These are phyloP conservation scores for Vanrija pseudolonga DNA, from an alignment of 1,284 basidiomycete species.

Conservation along the genomic window DNA sequence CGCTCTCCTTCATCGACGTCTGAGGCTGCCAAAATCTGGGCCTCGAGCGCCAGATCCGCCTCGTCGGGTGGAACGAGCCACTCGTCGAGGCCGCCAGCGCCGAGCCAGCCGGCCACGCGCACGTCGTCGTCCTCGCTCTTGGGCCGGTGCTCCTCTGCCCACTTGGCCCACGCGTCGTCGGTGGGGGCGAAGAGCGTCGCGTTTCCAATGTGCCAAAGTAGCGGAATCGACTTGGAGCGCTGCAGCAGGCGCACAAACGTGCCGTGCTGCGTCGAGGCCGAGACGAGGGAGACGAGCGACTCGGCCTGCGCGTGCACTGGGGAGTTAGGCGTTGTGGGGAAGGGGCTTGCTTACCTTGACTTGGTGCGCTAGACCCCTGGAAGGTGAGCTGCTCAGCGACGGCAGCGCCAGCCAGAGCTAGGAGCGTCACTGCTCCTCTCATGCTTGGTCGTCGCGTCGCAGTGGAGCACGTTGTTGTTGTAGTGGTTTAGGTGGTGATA, in stretches of 20 bases:
- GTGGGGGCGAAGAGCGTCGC: conserved; percentile 92
- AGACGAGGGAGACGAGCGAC: conserved; percentile 71
- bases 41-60: not conserved
- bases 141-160: conserved; percentile 34
- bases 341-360: no score
- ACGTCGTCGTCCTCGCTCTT: conserved; percentile 2
- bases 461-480: not conserved
- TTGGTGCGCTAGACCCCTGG: no score
- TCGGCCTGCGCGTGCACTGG: conserved; percentile 12
- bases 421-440: not conserved
- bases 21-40: not conserved
- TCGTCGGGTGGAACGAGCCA: conserved; percentile 18
- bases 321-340: no score
- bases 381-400: not conserved
- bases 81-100: conserved; percentile 27
- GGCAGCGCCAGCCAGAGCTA: not conserved
- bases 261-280: conserved; percentile 70
- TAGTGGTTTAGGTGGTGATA: no score
- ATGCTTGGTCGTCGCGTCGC: not conserved
- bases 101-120: conserved; percentile 29
- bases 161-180: conserved; percentile 71
- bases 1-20: conserved; percentile 17
- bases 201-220: conserved; percentile 76
- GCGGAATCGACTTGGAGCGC: conserved; percentile 81
- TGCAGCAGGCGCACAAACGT: conserved; percentile 78